These are phyloP conservation scores for Lactifluus rugatus DNA, from an alignment of 768 basidiomycete species.

Conservation along the genomic window DNA sequence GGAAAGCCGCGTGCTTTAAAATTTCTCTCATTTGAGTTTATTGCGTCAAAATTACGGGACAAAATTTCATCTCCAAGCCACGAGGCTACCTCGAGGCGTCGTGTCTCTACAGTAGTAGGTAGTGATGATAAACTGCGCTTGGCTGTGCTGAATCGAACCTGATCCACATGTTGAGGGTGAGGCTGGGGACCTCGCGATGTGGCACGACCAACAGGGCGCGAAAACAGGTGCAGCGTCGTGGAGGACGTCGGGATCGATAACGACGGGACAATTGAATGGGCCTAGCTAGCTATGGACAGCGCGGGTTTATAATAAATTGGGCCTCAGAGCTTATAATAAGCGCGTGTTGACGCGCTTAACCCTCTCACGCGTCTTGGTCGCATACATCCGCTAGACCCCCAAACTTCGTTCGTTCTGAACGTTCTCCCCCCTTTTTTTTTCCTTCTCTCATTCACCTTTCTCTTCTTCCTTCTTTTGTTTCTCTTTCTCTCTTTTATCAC, in stretches of 20 bases:
- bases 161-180: conserved; percentile 10
- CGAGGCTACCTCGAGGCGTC: conserved; percentile 9
- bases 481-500: neutral
- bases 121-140: neutral
- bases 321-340: neutral
- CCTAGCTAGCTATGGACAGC: neutral
- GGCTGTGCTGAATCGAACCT: neutral
- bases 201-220: neutral
- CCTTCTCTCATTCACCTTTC: too few species aligned
- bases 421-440: neutral
- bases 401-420: too few species aligned
- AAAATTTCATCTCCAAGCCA: neutral
- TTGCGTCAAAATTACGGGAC: neutral
- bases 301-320: neutral
- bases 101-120: neutral
- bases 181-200: neutral
- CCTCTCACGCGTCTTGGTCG: conserved; percentile 1
- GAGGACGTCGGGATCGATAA: neutral
- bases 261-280: neutral
- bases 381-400: neutral
- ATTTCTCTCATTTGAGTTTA: neutral
- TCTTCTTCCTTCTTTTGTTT: neutral
- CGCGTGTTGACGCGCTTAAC: neutral
- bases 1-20: neutral
- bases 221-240: too few species aligned